Conservation (phyloP, 2,329 filamentous ascomycete species). For the Calonectria naviculata region DNA sequence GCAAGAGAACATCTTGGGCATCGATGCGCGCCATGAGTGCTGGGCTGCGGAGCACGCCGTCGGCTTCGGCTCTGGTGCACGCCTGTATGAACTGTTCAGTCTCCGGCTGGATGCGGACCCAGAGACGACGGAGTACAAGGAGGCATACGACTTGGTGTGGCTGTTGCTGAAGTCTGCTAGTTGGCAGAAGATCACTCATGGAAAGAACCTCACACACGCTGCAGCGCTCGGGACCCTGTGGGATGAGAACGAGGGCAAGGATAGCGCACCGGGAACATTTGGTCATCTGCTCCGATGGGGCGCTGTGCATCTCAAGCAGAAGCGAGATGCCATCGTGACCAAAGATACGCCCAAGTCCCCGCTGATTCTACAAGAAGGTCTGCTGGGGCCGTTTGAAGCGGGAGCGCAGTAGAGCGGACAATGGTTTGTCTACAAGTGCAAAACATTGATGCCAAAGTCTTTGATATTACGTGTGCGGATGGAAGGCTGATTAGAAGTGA, state of each 20-base stretch:
- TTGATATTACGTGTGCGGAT: too few relatives aligned
- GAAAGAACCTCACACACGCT: constrained; percentile 15
- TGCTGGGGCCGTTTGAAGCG: not conserved
- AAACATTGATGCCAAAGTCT: too few relatives aligned
- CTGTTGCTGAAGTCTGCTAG: constrained; percentile 17
- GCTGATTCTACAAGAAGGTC: constrained; percentile 12
- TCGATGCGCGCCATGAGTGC: constrained; percentile 12
- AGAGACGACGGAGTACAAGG: constrained; percentile 21
- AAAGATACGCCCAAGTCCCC: constrained; percentile 7
- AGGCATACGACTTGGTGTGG: constrained; percentile 24
- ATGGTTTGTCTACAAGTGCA: too few relatives aligned
- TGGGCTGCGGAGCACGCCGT: constrained; percentile 18
- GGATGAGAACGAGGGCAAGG: constrained; percentile 27
- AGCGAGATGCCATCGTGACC: constrained; percentile 10
- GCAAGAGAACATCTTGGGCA: constrained; percentile 21
- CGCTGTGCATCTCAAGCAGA: constrained; percentile 17
- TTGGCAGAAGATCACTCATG: constrained; percentile 28
- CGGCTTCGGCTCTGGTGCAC: constrained; percentile 14
- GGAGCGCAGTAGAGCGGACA: constrained; percentile 3
- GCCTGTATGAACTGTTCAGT: constrained; percentile 8
- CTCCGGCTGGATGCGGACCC: constrained; percentile 7
- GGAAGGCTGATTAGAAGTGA: too few relatives aligned
- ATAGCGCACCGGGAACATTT: constrained; percentile 21
- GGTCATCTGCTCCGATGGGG: constrained; percentile 23
- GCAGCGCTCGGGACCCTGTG: constrained; percentile 16